Evolutionary conservation across 106 monocot genomes (phyloP).

Genomic region (Allium cepa): DNA sequence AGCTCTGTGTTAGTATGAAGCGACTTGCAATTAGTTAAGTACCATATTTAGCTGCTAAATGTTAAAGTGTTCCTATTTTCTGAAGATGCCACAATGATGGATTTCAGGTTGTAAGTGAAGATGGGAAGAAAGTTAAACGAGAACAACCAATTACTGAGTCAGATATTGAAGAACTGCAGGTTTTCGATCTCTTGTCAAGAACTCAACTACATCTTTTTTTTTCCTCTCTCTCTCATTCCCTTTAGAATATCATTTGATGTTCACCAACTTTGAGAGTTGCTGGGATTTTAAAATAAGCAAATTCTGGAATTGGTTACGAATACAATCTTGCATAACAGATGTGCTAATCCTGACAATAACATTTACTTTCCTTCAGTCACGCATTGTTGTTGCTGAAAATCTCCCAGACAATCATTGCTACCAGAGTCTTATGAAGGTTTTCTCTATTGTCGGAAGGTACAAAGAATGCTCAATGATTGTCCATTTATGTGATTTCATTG

Average conservation of each 20-base stretch:
- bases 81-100: neutral
- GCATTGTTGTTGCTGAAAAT: conserved; percentile 96
- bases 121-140: conserved; percentile 93
- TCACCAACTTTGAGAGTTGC: too few species aligned
- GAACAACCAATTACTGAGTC: conserved; percentile 64
- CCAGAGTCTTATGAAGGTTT: conserved; percentile 88
- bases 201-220: neutral
- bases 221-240: neutral
- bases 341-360: neutral
- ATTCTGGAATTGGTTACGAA: too few species aligned
- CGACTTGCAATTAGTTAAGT: too few species aligned
- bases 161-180: conserved; percentile 75
- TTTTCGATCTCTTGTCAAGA: neutral
- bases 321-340: neutral
- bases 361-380: conserved; percentile 41
- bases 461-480: too few species aligned
- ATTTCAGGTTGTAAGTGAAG: conserved; percentile 87
- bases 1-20: too few species aligned
- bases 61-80: too few species aligned
- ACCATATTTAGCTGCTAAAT: too few species aligned
- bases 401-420: conserved; percentile 97
- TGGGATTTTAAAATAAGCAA: too few species aligned
- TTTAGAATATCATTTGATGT: neutral
- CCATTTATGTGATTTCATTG: too few species aligned
- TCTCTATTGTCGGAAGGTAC: conserved; percentile 87